Evolutionary conservation across 148 eudicot genomes (phyloP).

Genomic region (Agrostemma githago): DNA sequence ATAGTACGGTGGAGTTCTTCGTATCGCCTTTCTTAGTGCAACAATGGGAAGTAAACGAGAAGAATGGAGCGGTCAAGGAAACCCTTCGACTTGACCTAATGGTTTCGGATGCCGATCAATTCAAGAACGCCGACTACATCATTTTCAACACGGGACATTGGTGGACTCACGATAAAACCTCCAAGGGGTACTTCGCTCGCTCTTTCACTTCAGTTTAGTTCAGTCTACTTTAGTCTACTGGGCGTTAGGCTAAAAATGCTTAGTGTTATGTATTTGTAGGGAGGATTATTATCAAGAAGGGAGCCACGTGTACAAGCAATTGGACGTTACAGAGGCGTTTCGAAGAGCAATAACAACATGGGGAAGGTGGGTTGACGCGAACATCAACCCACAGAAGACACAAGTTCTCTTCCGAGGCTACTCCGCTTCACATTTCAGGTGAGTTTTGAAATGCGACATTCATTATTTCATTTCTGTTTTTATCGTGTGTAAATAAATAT

Average conservation of each 20-base stretch:
- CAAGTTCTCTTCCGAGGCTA: conserved; percentile 84
- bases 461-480: neutral
- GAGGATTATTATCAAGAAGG: conserved; percentile 94
- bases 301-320: conserved; percentile 63
- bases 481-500: neutral
- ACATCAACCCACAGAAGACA: conserved; percentile 58
- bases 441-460: conserved; percentile 12
- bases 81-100: conserved; percentile 81
- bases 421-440: conserved; percentile 95
- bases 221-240: too few relatives aligned
- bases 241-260: neutral
- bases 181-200: conserved; percentile 55
- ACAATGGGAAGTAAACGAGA: conserved; percentile 61
- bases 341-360: conserved; percentile 86
- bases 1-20: conserved; percentile 75
- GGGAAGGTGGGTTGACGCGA: conserved; percentile 82
- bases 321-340: conserved; percentile 75
- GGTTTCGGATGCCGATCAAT: conserved; percentile 45
- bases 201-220: neutral
- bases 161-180: conserved; percentile 98
- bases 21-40: conserved; percentile 91
- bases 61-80: conserved; percentile 60
- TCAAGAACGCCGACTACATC: conserved; percentile 62
- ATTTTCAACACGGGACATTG: conserved; percentile 96
- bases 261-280: conserved; percentile 33